These are phyloP conservation scores for Fusarium drepaniforme DNA, from an alignment of 2,329 filamentous ascomycete species.

Conservation along the genomic window DNA sequence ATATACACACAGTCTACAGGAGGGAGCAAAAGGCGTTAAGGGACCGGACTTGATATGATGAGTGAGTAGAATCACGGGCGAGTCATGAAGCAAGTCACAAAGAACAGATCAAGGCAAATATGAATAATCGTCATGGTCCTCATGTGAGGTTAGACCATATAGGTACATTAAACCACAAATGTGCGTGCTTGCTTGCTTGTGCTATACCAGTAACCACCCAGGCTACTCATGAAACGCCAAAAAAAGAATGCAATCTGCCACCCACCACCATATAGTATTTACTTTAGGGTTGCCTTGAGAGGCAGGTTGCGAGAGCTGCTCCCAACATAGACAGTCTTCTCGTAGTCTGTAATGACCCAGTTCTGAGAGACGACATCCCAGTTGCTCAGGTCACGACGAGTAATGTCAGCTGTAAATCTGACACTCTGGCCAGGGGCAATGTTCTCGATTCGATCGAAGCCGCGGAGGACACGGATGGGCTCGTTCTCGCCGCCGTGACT, in stretches of 20 bases:
- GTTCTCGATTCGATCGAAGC: conserved; percentile 80
- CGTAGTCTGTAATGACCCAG: conserved; percentile 74
- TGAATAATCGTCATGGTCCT: neutral
- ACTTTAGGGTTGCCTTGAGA: conserved; percentile 46
- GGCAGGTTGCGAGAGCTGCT: conserved; percentile 67
- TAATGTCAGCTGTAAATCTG: conserved; percentile 77
- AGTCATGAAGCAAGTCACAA: neutral
- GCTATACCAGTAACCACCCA: neutral
- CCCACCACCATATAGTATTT: neutral
- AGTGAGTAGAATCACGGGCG: neutral
- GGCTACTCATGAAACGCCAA: neutral
- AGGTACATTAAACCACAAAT: neutral
- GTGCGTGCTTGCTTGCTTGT: neutral
- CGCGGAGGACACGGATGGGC: conserved; percentile 74
- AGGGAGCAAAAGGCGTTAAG: neutral
- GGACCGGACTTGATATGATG: neutral
- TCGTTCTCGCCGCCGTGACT: conserved; percentile 84
- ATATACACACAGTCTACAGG: neutral
- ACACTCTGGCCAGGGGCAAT: conserved; percentile 77
- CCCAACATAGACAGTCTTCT: conserved; percentile 68
- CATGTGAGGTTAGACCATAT: neutral
- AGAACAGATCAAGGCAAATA: no score
- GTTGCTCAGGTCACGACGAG: conserved; percentile 85
- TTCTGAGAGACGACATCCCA: conserved; percentile 87
- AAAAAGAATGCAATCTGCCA: neutral